A percentile compares a stretch with the other conserved stretches of the same genome.
These are phyloP conservation scores for Castanea crenata DNA, from an alignment of 306 rosid species.

Conservation along the genomic window DNA sequence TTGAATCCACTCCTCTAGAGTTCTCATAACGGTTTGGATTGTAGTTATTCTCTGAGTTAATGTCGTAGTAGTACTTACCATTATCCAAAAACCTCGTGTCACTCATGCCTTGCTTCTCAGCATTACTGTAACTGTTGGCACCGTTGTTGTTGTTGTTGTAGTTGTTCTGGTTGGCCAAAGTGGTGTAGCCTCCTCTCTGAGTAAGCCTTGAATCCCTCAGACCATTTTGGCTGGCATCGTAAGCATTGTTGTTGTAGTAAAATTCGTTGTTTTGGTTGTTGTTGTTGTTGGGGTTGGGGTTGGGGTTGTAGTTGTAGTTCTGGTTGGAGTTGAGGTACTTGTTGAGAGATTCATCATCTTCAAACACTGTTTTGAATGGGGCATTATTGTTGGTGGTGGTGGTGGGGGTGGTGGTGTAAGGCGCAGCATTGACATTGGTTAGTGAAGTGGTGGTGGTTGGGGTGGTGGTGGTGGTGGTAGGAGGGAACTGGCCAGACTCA, in stretches of 20 bases:
- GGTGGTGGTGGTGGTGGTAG: slow-evolving; percentile 32
- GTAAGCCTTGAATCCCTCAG: slow-evolving; percentile 26
- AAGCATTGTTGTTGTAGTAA: slow-evolving; percentile 30
- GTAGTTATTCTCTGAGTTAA: slow-evolving; percentile 34
- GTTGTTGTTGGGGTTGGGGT: slow-evolving; percentile 29
- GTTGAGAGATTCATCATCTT: slow-evolving; percentile 21
- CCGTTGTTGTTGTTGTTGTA: slow-evolving; percentile 25
- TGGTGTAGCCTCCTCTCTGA: slow-evolving; percentile 32
- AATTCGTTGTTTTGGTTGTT: slow-evolving; percentile 27
- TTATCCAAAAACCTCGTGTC: slow-evolving; percentile 80
- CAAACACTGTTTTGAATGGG: slow-evolving; percentile 40
- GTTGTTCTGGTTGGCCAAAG: slow-evolving; percentile 30
- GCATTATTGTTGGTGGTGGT: slow-evolving; percentile 19
- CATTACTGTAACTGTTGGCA: slow-evolving; percentile 29
- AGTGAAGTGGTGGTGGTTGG: slow-evolving; percentile 24
- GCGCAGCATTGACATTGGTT: slow-evolving; percentile 20
- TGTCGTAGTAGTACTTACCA: slow-evolving; percentile 56
- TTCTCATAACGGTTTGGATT: slow-evolving; percentile 42
- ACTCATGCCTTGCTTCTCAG: slow-evolving; percentile 78
- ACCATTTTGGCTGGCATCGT: slow-evolving; percentile 20
- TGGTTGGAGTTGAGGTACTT: slow-evolving; percentile 30
- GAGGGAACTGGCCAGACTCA: slow-evolving; percentile 49
- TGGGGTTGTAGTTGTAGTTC: slow-evolving; percentile 18
- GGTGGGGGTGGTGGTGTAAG: slow-evolving; percentile 22
- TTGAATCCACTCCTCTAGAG: slow-evolving; percentile 28